These are phyloP conservation scores for Crithidia bombi DNA, from an alignment of 208 protist species.

Conservation along the genomic window DNA sequence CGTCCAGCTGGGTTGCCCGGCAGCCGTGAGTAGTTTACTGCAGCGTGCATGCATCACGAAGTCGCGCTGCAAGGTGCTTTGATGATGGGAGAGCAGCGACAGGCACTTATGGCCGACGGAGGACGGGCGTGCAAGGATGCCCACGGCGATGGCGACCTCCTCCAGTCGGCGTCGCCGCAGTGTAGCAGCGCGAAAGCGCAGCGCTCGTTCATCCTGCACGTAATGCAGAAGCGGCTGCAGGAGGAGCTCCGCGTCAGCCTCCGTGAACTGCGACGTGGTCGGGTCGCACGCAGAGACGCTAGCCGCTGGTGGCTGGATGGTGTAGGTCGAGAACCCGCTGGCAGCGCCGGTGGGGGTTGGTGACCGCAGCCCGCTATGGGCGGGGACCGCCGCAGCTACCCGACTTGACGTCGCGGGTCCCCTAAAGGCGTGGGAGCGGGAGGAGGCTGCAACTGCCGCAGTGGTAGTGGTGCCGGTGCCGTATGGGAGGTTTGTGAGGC, in stretches of 20 bases:
- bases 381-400: neutral
- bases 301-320: neutral
- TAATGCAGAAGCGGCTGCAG: constrained; percentile 32
- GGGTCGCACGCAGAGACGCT: constrained; percentile 4
- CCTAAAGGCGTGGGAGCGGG: neutral
- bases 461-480: neutral
- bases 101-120: neutral
- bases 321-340: neutral
- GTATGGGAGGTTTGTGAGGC: neutral
- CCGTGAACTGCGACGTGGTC: constrained; percentile 22
- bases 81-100: neutral
- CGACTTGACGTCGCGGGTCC: neutral
- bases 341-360: neutral
- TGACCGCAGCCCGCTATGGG: neutral
- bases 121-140: neutral
- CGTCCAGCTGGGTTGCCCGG: neutral
- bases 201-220: constrained; percentile 24
- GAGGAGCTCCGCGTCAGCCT: constrained; percentile 33
- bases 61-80: constrained; percentile 7
- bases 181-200: constrained; percentile 10
- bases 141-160: constrained; percentile 16
- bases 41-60: constrained; percentile 15
- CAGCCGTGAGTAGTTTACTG: neutral
- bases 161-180: constrained; percentile 16
- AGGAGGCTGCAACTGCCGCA: neutral